Evolutionary conservation across 2,329 filamentous ascomycete species (phyloP).

Genomic region (Plectosphaerella plurivora): DNA sequence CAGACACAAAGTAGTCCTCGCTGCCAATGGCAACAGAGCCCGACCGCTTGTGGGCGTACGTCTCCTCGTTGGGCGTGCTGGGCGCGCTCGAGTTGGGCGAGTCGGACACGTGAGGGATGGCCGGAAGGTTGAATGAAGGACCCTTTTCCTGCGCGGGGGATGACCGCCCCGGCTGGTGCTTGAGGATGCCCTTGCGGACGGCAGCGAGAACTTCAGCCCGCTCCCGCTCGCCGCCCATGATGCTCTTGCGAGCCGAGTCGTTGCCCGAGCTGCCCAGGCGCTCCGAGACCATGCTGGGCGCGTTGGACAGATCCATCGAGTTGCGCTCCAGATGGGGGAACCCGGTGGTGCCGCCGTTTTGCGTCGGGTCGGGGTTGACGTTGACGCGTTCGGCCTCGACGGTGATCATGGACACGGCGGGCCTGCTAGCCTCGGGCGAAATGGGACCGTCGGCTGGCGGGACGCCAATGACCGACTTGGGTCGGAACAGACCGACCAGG

Average conservation of each 20-base stretch:
- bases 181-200: conserved; percentile 92
- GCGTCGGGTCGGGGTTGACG: conserved; percentile 67
- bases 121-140: conserved; percentile 39
- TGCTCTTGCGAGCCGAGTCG: conserved; percentile 74
- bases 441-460: conserved; percentile 60
- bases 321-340: conserved; percentile 83
- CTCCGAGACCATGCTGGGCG: conserved; percentile 40
- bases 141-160: conserved; percentile 10
- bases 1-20: conserved; percentile 87
- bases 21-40: conserved; percentile 71
- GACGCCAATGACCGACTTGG: conserved; percentile 83
- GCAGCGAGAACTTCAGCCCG: conserved; percentile 87
- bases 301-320: conserved; percentile 63
- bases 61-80: conserved; percentile 80
- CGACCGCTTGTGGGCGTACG: conserved; percentile 59
- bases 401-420: conserved; percentile 92
- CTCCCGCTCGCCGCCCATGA: conserved; percentile 84
- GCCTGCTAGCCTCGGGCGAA: conserved; percentile 65
- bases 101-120: conserved; percentile 62
- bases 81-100: conserved; percentile 83
- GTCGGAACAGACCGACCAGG: conserved; percentile 88
- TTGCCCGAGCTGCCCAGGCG: conserved; percentile 52
- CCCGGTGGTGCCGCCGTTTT: conserved; percentile 67
- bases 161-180: conserved; percentile 52
- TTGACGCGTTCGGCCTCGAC: conserved; percentile 87